These are phyloP conservation scores for Vigna angularis DNA, from an alignment of 306 rosid species.

Conservation along the genomic window DNA sequence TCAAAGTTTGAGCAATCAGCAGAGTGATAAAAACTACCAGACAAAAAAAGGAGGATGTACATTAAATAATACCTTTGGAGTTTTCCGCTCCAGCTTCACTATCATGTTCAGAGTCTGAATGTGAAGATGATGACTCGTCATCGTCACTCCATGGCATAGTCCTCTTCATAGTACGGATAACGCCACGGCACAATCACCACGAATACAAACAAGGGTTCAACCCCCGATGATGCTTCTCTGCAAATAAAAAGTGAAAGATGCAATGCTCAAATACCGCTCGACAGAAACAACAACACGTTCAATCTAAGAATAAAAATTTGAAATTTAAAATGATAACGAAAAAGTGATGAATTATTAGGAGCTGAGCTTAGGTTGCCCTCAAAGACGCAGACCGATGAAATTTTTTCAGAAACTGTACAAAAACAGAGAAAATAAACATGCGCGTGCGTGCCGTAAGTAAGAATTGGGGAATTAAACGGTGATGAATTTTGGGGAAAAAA, in stretches of 20 bases:
- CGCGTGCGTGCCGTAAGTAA: constrained; percentile 35
- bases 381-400: constrained; percentile 25
- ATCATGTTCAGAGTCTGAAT: constrained; percentile 59
- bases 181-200: constrained; percentile 13
- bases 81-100: constrained; percentile 50
- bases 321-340: neutral
- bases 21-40: constrained; percentile 11
- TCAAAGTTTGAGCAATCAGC: constrained; percentile 27
- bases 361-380: constrained; percentile 1
- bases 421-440: constrained; percentile 1
- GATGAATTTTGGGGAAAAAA: constrained; percentile 12
- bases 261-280: constrained; percentile 17
- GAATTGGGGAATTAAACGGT: neutral
- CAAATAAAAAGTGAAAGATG: constrained; percentile 31
- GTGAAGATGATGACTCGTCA: constrained; percentile 55
- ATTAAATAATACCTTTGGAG: constrained; percentile 54
- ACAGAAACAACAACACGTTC: constrained; percentile 21
- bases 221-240: constrained; percentile 34
- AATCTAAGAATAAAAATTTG: neutral
- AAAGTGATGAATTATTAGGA: constrained; percentile 19
- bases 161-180: constrained; percentile 71
- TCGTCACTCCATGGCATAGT: constrained; percentile 77
- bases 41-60: constrained; percentile 5
- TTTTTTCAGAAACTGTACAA: neutral
- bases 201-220: constrained; percentile 13